Base-by-base conservation (phyloP, 192 early-diverging fungal species). In the Chytriomyces sp. region DNA sequence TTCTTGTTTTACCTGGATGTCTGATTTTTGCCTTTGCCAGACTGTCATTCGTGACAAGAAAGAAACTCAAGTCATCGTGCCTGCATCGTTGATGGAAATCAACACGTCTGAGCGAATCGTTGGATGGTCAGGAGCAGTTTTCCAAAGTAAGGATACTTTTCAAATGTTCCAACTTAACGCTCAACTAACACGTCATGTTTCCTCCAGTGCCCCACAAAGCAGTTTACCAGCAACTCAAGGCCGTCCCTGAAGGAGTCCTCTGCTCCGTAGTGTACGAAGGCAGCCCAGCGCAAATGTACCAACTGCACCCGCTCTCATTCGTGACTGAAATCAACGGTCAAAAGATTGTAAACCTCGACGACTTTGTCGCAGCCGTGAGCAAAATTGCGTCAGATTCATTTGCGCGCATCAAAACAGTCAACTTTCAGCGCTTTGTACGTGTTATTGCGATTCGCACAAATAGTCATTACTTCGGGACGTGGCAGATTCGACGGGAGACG, bases 251-350 rank as follows among this genome's bases (percentile, higher is more conserved):
- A 20, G 85, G 85, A 23, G 82, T 85, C 16, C 77, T 83, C n/a
- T 82, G 82, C 66, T 79, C 79, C 10, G 63, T 86, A 43, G 70
- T 86, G 9, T 84, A 82, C 61, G 81, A 79, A 10, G 85, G 85
- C 7, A 77, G 69, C 11, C 85, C 85, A 0, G 81, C 85, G n/a
- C 82, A 84, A 53, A 16, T 82, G 23, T 82, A 86, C 72, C 64
- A 67, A 16, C 60, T 77, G 53, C 61, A 82, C 26, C 81, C 81
- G 8, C 77, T 82, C 18, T 76, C 77, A 5, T 82, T 77, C 73
- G 77, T 82, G 6, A 82, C 81, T 13, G 77, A 82, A 60, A 74
- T 81, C 50, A 77, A 81, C 63, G 80, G 72, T 3, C 28, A 69
- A 26, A 59, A 69, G 10, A 74, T 81, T 47, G 60, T 47, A 8